Percentiles rank a stretch among this genome's conserved stretches.
Evolutionary conservation across 2,329 filamentous ascomycete species (phyloP).

Genomic region (Malbranchea cinnamomea): DNA sequence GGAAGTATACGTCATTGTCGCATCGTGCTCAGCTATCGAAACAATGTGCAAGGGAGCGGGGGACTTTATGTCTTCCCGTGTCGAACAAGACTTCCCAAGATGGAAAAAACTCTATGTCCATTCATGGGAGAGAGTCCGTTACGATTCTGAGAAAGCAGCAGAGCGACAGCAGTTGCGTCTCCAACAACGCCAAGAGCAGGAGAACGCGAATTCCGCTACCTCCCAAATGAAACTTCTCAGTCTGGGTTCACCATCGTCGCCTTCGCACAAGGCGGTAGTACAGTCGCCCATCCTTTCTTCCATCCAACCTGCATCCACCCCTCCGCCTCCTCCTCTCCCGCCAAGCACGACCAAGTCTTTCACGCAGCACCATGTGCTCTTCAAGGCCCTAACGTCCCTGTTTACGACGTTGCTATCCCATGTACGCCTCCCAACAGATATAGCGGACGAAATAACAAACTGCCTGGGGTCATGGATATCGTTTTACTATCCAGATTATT

Average conservation of each 20-base stretch:
- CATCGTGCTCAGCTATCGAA: slow-evolving; percentile 53
- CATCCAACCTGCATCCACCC: slow-evolving; percentile 3
- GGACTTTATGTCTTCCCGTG: slow-evolving; percentile 62
- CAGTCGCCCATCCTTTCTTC: slow-evolving; percentile 1
- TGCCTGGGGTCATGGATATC: slow-evolving; percentile 23
- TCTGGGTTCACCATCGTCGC: not conserved
- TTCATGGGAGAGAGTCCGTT: slow-evolving; percentile 22
- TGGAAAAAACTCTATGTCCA: slow-evolving; percentile 27
- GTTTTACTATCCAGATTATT: slow-evolving; percentile 22
- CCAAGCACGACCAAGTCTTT: slow-evolving; percentile 17
- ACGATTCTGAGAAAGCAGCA: slow-evolving; percentile 22
- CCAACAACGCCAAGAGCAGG: slow-evolving; percentile 9
- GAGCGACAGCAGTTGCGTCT: slow-evolving; percentile 16
- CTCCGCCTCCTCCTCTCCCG: slow-evolving; percentile 10
- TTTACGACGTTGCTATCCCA: slow-evolving; percentile 25
- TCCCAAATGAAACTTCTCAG: slow-evolving; percentile 2
- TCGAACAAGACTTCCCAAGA: slow-evolving; percentile 51
- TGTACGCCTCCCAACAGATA: slow-evolving; percentile 25
- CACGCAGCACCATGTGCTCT: slow-evolving; percentile 25
- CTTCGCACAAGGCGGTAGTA: not conserved
- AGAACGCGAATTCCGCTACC: not conserved
- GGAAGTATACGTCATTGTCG: slow-evolving; percentile 42
- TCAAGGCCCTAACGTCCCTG: slow-evolving; percentile 23
- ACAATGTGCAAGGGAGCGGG: slow-evolving; percentile 58
- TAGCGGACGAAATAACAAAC: slow-evolving; percentile 27